Percentiles rank a stretch among this genome's conserved stretches.
phyloP scores from a whole-genome alignment of 257 asterid genomes.

The Ligustrum vulgare region DNA sequence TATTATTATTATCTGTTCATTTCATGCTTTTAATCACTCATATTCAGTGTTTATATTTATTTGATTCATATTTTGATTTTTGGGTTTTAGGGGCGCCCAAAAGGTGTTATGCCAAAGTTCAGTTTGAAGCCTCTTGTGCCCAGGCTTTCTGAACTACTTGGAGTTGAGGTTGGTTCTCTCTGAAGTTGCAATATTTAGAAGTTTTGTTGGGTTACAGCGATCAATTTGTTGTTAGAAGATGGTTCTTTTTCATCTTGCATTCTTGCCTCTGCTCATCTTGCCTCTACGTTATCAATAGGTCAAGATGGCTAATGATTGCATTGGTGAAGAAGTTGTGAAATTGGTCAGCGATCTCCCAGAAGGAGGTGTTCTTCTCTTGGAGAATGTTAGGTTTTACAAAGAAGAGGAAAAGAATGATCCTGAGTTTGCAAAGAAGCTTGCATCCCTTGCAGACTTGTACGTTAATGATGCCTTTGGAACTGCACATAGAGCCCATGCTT shows the following conservation, averaged over 20 bases:
- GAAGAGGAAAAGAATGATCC: slow-evolving; percentile 66
- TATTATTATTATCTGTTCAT: neutral
- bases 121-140: slow-evolving; percentile 50
- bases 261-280: neutral
- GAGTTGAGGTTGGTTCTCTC: slow-evolving; percentile 34
- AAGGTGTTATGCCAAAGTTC: slow-evolving; percentile 49
- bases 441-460: slow-evolving; percentile 57
- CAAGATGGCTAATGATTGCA: slow-evolving; percentile 44
- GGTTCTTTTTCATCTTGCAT: neutral
- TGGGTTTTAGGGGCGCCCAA: slow-evolving; percentile 45
- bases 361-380: slow-evolving; percentile 46
- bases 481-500: slow-evolving; percentile 58
- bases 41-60: neutral
- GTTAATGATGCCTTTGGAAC: slow-evolving; percentile 56
- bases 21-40: neutral
- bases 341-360: slow-evolving; percentile 39
- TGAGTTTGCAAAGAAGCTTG: slow-evolving; percentile 58
- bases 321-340: slow-evolving; percentile 45
- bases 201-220: no score
- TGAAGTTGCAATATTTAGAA: neutral
- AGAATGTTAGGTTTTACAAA: slow-evolving; percentile 52
- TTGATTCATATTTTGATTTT: neutral
- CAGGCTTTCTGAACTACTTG: slow-evolving; percentile 48
- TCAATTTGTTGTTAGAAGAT: neutral
- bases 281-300: slow-evolving; percentile 28